Evolutionary conservation across 495 filamentous ascomycete genomes (phyloP), one percentile per base, ranked within the genome.

Genomic region (Astrothelium macrocarpum): DNA sequence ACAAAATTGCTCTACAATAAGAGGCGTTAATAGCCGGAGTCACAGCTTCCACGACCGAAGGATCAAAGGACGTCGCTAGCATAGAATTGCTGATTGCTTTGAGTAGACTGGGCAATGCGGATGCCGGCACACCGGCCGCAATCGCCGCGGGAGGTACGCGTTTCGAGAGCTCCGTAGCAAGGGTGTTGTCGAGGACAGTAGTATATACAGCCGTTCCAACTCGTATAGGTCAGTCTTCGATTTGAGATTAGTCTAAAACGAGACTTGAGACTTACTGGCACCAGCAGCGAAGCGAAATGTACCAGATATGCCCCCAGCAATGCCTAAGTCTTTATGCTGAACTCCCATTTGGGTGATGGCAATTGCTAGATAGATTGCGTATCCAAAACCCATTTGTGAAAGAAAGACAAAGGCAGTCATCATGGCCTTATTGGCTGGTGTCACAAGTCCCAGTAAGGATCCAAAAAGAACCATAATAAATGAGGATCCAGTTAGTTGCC

Each of bases 391-490:
- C 16, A 64, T 64, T 59, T 72, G 64, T 16, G 45, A 61, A 25
- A 75, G 62, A 53, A 75, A 73, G n/a, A 74, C 66, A 56, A 76
- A 74, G 23, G 71, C 71, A 59, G 74, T 74, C 67, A 76, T 74
- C 61, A 71, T 64, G 2, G 65, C 66, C 45, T 72, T 74, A 61
- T 70, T 71, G 20, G 46, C 49, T 5, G 69, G 69, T 16, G 65
- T 72, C 12, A 66, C 72, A 10, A 76, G 64, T 4, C 66, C 73
- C 49, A 75, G 62, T 1, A 75, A 61, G 49, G 25, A 49, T 18
- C 73, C 72, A 63, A 74, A 75, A 10, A 75, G 39, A 10, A 70
- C 68, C 72, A 74, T 71, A n/a, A 72, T 68, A 11, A 68, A 62
- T 20, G 70, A 69, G 29, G 65, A 68, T 29, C 31, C 71, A 0